These are phyloP conservation scores for Diaporthe nobilis DNA, from an alignment of 2,329 filamentous ascomycete species.

Conservation along the genomic window DNA sequence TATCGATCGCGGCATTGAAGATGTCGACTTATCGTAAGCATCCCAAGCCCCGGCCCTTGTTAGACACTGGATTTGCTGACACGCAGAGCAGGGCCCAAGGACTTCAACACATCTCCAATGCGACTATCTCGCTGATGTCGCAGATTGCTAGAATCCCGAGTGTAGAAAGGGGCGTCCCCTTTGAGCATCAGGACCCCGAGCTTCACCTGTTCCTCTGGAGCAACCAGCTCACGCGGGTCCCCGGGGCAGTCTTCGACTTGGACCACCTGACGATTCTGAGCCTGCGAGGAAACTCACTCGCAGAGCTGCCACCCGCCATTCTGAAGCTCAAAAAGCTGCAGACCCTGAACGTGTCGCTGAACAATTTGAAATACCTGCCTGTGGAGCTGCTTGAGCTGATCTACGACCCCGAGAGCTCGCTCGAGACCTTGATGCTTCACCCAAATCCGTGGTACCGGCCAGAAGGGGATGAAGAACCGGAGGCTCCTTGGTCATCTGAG, in stretches of 20 bases:
- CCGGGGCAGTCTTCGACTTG: conserved; percentile 73
- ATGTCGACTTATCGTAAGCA: conserved; percentile 72
- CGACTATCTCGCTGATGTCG: conserved; percentile 69
- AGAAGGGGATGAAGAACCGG: conserved; percentile 26
- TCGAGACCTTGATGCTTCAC: conserved; percentile 68
- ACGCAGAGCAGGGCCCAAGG: conserved; percentile 55
- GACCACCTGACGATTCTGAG: conserved; percentile 75
- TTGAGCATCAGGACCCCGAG: conserved; percentile 70
- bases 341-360: conserved; percentile 77
- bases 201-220: conserved; percentile 73
- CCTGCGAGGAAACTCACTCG: conserved; percentile 74
- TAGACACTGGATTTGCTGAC: conserved; percentile 6
- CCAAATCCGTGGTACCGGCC: conserved; percentile 73
- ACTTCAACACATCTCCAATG: conserved; percentile 68
- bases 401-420: conserved; percentile 54
- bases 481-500: conserved; percentile 38
- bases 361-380: conserved; percentile 72
- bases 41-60: background rate
- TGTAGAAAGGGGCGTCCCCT: conserved; percentile 70
- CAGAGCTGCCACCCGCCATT: conserved; percentile 72
- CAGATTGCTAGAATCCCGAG: conserved; percentile 68
- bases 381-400: conserved; percentile 73
- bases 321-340: conserved; percentile 69
- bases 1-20: conserved; percentile 71
- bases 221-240: conserved; percentile 71